A percentile compares a stretch with the other conserved stretches of the same genome.
Conservation (phyloP, 192 early-diverging fungal species). For the Coemansia umbellata region DNA sequence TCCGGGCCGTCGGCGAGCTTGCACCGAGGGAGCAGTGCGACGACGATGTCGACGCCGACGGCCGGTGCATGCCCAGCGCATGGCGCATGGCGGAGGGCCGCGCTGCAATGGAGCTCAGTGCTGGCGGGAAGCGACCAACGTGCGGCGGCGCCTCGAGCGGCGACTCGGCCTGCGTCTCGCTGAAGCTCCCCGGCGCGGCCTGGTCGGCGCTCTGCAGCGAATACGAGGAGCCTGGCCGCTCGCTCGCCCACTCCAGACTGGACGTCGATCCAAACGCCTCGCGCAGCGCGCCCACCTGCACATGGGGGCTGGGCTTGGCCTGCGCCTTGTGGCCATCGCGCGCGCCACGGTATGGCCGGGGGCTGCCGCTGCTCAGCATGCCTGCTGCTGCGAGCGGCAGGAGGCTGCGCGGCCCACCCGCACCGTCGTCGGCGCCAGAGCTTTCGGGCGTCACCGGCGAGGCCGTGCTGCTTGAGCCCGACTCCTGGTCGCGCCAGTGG, state of each 20-base stretch:
- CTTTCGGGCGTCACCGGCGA: slow-evolving; percentile 48
- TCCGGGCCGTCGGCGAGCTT: slow-evolving; percentile 29
- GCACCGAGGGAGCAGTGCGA: slow-evolving; percentile 32
- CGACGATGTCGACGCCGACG: slow-evolving; percentile 41
- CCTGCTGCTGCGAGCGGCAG: slow-evolving; percentile 8
- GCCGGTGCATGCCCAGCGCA: slow-evolving; percentile 26
- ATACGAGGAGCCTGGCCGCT: slow-evolving; percentile 36
- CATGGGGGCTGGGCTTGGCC: slow-evolving; percentile 17
- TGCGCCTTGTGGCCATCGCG: slow-evolving; percentile 16
- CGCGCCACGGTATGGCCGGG: slow-evolving; percentile 20
- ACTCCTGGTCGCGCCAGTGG: slow-evolving; percentile 49
- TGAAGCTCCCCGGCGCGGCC: background rate
- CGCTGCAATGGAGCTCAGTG: slow-evolving; percentile 40
- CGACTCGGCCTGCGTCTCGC: slow-evolving; percentile 36
- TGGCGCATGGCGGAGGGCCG: slow-evolving; percentile 20
- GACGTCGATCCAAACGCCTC: slow-evolving; percentile 45
- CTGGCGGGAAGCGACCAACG: slow-evolving; percentile 29
- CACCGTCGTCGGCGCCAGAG: slow-evolving; percentile 15
- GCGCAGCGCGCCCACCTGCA: slow-evolving; percentile 22
- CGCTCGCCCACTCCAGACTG: slow-evolving; percentile 38
- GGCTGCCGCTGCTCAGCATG: slow-evolving; percentile 8
- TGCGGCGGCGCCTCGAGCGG: slow-evolving; percentile 29
- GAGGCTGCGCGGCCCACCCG: background rate
- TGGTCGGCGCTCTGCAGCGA: slow-evolving; percentile 33
- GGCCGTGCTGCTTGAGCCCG: slow-evolving; percentile 37